Percentiles rank a stretch among this genome's conserved stretches.
phyloP scores from a whole-genome alignment of 1,284 basidiomycete genomes.

The Fomitopsis pinicola region DNA sequence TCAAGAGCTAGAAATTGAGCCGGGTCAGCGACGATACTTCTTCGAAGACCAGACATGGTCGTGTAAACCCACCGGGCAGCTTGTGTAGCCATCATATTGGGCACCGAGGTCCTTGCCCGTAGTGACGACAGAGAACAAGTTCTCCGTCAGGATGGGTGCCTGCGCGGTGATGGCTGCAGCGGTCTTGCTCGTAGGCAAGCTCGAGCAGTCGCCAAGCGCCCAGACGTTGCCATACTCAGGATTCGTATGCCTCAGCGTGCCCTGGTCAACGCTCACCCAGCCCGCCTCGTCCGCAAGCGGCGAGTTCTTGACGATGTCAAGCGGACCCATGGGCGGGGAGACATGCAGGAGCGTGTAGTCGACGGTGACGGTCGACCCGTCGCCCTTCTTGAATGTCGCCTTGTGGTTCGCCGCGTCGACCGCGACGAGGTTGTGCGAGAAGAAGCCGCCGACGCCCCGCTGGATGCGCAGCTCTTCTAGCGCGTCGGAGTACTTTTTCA shows the following conservation, averaged over 20 bases:
- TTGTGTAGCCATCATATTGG: constrained; percentile 81
- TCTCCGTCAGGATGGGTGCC: constrained; percentile 90
- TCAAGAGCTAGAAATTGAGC: constrained; percentile 53
- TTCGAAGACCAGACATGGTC: no score
- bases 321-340: constrained; percentile 88
- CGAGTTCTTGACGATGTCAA: constrained; percentile 77
- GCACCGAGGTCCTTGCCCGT: constrained; percentile 67
- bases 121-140: constrained; percentile 74
- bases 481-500: constrained; percentile 88
- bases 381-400: constrained; percentile 81
- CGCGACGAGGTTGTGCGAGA: constrained; percentile 82
- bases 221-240: constrained; percentile 81
- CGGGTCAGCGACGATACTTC: neutral
- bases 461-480: constrained; percentile 75
- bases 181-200: constrained; percentile 93
- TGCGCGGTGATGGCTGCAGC: constrained; percentile 92
- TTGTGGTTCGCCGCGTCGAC: constrained; percentile 67
- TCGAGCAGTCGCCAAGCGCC: constrained; percentile 87
- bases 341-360: constrained; percentile 88
- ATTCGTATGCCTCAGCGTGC: constrained; percentile 82
- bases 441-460: constrained; percentile 77
- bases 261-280: constrained; percentile 85
- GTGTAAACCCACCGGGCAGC: constrained; percentile 63
- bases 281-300: constrained; percentile 79
- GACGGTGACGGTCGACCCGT: constrained; percentile 62